A percentile compares a stretch with the other conserved stretches of the same genome.
Conservation (phyloP, 495 filamentous ascomycete species). For the Geoglossum glabrum region DNA sequence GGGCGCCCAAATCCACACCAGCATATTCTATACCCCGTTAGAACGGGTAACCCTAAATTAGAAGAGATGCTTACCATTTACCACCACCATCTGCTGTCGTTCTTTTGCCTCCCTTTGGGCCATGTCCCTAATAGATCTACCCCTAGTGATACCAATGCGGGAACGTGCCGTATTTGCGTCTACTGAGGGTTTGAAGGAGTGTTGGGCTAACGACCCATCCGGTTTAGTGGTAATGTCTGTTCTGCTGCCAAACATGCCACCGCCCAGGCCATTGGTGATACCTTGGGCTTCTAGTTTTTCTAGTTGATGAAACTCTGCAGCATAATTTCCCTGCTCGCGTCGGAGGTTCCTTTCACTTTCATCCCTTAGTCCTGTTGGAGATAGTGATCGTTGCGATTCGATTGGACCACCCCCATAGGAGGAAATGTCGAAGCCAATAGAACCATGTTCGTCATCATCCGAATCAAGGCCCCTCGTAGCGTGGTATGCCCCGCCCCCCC, state of each 20-base stretch:
- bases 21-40: background rate
- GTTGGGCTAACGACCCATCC: background rate
- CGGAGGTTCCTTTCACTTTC: conserved; percentile 1
- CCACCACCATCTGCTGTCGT: conserved; percentile 1
- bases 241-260: conserved; percentile 4
- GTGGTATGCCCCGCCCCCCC: background rate
- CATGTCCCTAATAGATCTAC: conserved; percentile 1
- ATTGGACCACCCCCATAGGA: conserved; percentile 1
- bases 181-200: background rate
- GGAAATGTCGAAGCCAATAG: conserved; percentile 3
- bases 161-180: background rate
- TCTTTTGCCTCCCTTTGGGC: conserved; percentile 4
- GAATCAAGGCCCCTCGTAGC: background rate
- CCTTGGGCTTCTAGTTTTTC: conserved; percentile 1
- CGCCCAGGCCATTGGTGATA: conserved; percentile 5
- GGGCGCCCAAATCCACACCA: conserved; percentile 3
- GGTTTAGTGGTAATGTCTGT: background rate
- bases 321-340: background rate
- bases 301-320: conserved; percentile 5
- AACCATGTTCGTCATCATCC: conserved; percentile 2
- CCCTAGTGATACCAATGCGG: background rate
- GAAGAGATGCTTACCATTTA: conserved; percentile 1
- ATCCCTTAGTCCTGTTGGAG: background rate
- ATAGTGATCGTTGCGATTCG: background rate
- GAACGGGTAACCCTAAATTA: background rate